Evolutionary conservation across 495 filamentous ascomycete genomes (phyloP).

Genomic region (Tuber melanosporum): DNA sequence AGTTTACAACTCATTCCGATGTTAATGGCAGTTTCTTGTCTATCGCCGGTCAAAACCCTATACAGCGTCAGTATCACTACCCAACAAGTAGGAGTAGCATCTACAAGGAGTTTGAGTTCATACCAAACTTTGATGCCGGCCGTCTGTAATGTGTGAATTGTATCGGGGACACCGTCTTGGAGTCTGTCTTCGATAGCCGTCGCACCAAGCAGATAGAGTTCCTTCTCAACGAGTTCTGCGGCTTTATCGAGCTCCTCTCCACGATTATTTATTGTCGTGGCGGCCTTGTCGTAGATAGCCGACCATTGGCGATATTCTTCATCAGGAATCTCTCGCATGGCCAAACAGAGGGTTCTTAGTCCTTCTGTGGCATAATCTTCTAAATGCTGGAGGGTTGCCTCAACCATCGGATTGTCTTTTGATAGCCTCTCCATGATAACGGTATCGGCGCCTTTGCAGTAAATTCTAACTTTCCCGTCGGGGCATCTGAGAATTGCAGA

Average conservation of each 20-base stretch:
- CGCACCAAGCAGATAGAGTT: slow-evolving; percentile 84
- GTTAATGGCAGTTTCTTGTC: slow-evolving; percentile 98
- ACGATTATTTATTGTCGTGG: slow-evolving; percentile 85
- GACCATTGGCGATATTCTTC: slow-evolving; percentile 86
- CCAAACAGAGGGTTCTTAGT: slow-evolving; percentile 87
- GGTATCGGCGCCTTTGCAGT: slow-evolving; percentile 96
- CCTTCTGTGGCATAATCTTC: slow-evolving; percentile 98
- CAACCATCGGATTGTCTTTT: slow-evolving; percentile 69
- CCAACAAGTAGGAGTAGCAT: neutral
- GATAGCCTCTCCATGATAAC: slow-evolving; percentile 87
- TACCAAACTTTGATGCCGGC: slow-evolving; percentile 96
- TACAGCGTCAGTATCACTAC: slow-evolving; percentile 1
- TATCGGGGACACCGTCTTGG: slow-evolving; percentile 97
- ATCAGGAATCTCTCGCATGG: slow-evolving; percentile 89
- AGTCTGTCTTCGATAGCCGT: slow-evolving; percentile 96
- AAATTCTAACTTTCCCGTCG: slow-evolving; percentile 87
- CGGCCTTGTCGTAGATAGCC: slow-evolving; percentile 77
- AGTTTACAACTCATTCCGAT: slow-evolving; percentile 99
- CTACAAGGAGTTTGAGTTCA: neutral
- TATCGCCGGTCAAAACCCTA: slow-evolving; percentile 83
- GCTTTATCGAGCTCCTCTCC: slow-evolving; percentile 96
- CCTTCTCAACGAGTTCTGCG: slow-evolving; percentile 86
- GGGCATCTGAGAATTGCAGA: slow-evolving; percentile 94
- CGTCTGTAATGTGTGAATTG: slow-evolving; percentile 92
- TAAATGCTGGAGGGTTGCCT: slow-evolving; percentile 80